A percentile compares a stretch with the other conserved stretches of the same genome.
phyloP scores from a whole-genome alignment of 2,329 filamentous ascomycete genomes.

The Ascochyta clinopodiicola region DNA sequence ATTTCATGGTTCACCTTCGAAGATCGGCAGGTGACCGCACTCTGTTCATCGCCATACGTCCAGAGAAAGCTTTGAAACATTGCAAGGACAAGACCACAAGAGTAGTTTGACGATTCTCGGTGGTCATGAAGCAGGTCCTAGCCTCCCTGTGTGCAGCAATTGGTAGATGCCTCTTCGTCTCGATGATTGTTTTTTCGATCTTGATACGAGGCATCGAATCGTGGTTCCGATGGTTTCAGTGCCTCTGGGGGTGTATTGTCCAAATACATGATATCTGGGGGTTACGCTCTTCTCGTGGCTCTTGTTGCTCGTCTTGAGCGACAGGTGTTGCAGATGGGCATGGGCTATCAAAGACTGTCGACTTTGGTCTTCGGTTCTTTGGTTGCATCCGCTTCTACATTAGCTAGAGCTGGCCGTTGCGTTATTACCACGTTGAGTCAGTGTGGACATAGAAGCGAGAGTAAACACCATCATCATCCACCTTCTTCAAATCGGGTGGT shows the following conservation, averaged over 20 bases:
- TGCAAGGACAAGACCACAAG: conserved; percentile 1
- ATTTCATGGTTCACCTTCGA: not conserved
- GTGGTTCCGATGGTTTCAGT: conserved; percentile 6
- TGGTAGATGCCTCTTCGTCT: conserved; percentile 14
- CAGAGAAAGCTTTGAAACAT: not conserved
- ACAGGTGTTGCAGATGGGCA: conserved; percentile 10
- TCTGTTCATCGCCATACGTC: conserved; percentile 7
- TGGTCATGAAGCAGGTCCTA: conserved; percentile 22
- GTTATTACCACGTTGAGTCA: conserved; percentile 46
- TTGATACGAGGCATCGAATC: conserved; percentile 1
- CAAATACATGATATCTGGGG: conserved; percentile 19
- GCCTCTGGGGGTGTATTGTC: conserved; percentile 2
- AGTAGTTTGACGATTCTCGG: not conserved
- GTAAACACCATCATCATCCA: conserved; percentile 31
- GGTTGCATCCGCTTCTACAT: conserved; percentile 44
- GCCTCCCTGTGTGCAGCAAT: conserved; percentile 24
- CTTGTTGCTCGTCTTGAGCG: conserved; percentile 8
- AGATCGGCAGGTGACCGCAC: conserved; percentile 12
- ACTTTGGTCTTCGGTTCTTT: conserved; percentile 2
- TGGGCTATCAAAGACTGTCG: conserved; percentile 7
- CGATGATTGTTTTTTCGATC: not conserved
- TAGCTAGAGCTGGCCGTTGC: conserved; percentile 52
- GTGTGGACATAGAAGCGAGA: conserved; percentile 54
- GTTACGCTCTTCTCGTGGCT: conserved; percentile 10
- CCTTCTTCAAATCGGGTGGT: conserved; percentile 34